A percentile compares a stretch with the other conserved stretches of the same genome.
These are phyloP conservation scores for Populus davidiana DNA, from an alignment of 345 rosid species.

Conservation along the genomic window DNA sequence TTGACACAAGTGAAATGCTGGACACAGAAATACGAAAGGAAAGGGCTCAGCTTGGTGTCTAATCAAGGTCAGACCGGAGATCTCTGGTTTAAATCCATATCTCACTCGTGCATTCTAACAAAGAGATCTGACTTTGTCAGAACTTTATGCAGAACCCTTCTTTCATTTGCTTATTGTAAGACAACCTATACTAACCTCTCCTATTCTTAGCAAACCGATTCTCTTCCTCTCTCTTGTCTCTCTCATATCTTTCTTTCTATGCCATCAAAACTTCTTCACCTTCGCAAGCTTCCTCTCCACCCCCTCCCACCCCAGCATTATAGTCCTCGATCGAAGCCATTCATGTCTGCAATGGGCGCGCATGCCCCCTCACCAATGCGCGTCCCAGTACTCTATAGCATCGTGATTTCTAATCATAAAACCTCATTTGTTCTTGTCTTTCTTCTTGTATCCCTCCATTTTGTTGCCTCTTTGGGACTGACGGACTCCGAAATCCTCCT, in stretches of 20 bases:
- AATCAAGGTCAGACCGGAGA: conserved; percentile 26
- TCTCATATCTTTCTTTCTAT: conserved; percentile 3
- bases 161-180: neutral
- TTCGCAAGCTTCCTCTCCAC: conserved; percentile 4
- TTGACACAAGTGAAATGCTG: neutral
- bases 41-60: neutral
- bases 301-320: neutral
- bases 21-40: neutral
- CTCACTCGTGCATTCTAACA: neutral
- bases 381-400: conserved; percentile 26
- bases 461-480: conserved; percentile 20
- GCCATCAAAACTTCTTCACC: conserved; percentile 28
- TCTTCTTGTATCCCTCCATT: conserved; percentile 8
- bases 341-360: conserved; percentile 52
- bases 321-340: conserved; percentile 28
- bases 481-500: conserved; percentile 53
- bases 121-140: conserved; percentile 18
- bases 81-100: conserved; percentile 7
- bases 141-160: neutral
- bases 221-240: neutral
- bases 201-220: conserved; percentile 34
- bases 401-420: conserved; percentile 14
- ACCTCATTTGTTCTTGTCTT: neutral
- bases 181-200: neutral
- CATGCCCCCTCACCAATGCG: conserved; percentile 55